Percentiles rank a stretch among this genome's conserved stretches.
phyloP scores from a whole-genome alignment of 148 eudicot species.

The Rhododendron mucronatum region DNA sequence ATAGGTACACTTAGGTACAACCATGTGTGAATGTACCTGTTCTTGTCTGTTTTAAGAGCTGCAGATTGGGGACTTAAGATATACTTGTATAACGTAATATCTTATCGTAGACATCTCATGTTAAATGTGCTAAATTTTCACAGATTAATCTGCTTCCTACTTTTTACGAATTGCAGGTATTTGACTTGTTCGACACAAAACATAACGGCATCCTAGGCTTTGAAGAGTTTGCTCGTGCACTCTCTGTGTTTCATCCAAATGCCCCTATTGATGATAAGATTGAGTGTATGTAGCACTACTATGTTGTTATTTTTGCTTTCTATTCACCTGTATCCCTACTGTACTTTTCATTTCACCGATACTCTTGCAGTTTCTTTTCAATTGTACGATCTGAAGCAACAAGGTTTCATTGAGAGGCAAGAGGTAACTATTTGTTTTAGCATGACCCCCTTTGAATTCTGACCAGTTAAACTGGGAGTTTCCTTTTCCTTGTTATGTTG shows the following conservation, averaged over 20 bases:
- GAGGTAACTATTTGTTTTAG: conserved; percentile 42
- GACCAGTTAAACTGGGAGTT: background rate
- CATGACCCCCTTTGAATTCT: background rate
- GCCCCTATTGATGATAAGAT: conserved; percentile 90
- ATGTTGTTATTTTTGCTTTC: background rate
- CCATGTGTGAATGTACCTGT: background rate
- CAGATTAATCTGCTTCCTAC: background rate
- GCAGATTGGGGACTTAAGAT: background rate
- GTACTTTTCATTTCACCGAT: conserved; percentile 4
- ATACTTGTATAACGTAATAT: background rate
- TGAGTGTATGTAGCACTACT: conserved; percentile 54
- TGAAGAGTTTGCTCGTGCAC: conserved; percentile 96
- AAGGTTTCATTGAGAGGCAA: conserved; percentile 91
- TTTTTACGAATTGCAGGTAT: conserved; percentile 48
- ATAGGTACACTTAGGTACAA: background rate
- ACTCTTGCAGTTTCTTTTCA: conserved; percentile 80
- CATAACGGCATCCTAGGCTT: conserved; percentile 86
- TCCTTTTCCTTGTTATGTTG: background rate
- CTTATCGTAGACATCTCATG: background rate
- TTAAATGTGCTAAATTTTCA: background rate
- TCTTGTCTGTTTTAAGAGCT: background rate
- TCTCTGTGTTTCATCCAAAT: conserved; percentile 92
- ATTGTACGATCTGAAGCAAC: conserved; percentile 93
- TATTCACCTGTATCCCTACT: background rate
- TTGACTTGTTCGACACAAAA: conserved; percentile 95